phyloP scores from a whole-genome alignment of 805 yeast species.

The Zygoascus flipseniorum region DNA sequence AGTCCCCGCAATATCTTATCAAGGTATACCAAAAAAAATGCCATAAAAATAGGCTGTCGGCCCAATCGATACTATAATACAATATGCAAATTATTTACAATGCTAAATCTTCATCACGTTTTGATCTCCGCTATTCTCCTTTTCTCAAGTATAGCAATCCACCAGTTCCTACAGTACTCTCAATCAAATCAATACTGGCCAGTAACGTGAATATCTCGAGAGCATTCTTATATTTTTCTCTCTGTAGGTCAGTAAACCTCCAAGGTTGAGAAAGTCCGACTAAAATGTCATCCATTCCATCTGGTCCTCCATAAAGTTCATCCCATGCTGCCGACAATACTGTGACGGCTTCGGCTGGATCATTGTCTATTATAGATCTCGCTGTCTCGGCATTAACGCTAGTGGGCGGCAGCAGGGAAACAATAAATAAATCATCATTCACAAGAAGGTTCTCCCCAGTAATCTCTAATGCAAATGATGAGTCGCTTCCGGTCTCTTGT shows the following conservation, averaged over 20 bases:
- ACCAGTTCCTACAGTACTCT: slow-evolving; percentile 1
- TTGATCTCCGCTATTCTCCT: background rate
- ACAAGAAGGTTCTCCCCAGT: background rate
- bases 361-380: background rate
- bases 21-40: background rate
- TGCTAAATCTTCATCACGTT: background rate
- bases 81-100: background rate
- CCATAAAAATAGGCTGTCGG: background rate
- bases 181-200: slow-evolving; percentile 3
- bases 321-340: background rate
- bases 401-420: background rate
- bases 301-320: background rate
- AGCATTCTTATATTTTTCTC: slow-evolving; percentile 1
- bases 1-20: background rate
- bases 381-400: background rate
- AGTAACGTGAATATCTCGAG: slow-evolving; percentile 2
- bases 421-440: background rate
- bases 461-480: background rate
- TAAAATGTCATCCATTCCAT: background rate
- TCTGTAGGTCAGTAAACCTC: background rate
- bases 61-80: background rate
- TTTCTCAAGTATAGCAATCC: slow-evolving; percentile 1
- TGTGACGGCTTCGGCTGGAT: background rate
- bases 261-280: slow-evolving; percentile 1
- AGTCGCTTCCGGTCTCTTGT: background rate